Evolutionary conservation across 2,329 filamentous ascomycete genomes (phyloP).

Genomic region (Akanthomyces uredinophilus): DNA sequence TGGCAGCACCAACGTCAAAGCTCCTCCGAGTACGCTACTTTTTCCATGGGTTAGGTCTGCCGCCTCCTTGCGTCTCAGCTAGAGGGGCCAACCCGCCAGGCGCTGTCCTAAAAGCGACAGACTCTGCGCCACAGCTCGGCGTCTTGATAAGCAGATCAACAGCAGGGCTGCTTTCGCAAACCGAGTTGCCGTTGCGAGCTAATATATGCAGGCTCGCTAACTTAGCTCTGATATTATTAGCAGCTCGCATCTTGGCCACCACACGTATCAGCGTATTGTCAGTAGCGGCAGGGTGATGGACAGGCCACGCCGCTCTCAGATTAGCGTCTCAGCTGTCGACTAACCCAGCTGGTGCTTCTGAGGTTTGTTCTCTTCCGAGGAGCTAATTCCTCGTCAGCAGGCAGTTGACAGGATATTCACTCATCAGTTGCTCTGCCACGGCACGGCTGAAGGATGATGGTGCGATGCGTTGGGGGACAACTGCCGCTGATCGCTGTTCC

Average conservation of each 20-base stretch:
- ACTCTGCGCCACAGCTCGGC: not conserved
- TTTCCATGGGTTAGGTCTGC: conserved; percentile 13
- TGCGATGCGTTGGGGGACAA: too few relatives aligned
- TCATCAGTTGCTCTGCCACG: too few relatives aligned
- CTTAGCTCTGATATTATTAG: not conserved
- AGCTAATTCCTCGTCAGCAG: too few relatives aligned
- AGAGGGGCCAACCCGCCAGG: not conserved
- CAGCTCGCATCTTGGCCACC: not conserved
- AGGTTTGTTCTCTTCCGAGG: too few relatives aligned
- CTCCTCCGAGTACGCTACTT: not conserved
- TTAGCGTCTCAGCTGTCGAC: conserved; percentile 1
- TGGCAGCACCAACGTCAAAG: not conserved
- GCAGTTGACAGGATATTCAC: too few relatives aligned
- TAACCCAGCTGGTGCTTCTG: not conserved
- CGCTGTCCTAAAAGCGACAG: conserved; percentile 1
- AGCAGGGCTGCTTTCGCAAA: not conserved
- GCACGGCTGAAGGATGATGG: too few relatives aligned
- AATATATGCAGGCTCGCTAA: not conserved
- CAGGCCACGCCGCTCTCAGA: not conserved
- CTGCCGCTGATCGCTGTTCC: too few relatives aligned
- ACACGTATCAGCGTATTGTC: not conserved
- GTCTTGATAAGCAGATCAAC: conserved; percentile 6
- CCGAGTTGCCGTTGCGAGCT: not conserved
- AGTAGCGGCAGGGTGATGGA: not conserved
- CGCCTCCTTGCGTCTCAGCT: conserved; percentile 6